Conservation (phyloP, 257 asterid genomes). For the Solanum etuberosum region DNA sequence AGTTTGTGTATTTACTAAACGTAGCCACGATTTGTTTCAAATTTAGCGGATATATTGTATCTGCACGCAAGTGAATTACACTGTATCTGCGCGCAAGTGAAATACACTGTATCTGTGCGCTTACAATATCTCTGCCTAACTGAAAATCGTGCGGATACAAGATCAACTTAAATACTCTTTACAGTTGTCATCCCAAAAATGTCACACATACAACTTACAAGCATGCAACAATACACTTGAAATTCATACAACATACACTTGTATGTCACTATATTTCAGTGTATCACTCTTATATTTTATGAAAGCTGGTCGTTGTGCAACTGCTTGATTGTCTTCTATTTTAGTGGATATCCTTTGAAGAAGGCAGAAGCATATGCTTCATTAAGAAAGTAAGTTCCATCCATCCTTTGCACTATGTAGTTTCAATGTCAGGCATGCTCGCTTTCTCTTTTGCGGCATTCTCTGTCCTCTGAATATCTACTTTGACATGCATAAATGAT, state of each 20-base stretch:
- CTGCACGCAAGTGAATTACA: neutral
- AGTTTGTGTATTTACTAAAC: neutral
- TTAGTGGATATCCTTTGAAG: constrained; percentile 68
- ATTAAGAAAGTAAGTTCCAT: constrained; percentile 56
- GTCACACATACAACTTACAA: neutral
- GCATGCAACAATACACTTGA: neutral
- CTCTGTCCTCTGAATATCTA: neutral
- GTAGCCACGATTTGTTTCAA: neutral
- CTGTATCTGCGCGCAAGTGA: neutral
- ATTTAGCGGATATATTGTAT: neutral
- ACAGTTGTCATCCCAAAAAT: neutral
- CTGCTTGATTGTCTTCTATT: constrained; percentile 88
- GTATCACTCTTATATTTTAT: neutral
- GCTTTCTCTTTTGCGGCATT: neutral
- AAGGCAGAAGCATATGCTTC: constrained; percentile 87
- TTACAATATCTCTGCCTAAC: neutral
- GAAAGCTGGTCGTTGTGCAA: constrained; percentile 86
- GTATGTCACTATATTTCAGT: neutral
- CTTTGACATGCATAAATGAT: neutral
- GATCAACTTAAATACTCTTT: neutral
- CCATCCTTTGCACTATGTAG: neutral
- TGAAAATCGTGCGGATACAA: neutral
- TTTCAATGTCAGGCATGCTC: neutral
- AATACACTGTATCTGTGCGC: neutral
- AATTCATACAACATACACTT: neutral